Conservation (phyloP, 1,284 basidiomycete species). For the Puccinia horiana region DNA sequence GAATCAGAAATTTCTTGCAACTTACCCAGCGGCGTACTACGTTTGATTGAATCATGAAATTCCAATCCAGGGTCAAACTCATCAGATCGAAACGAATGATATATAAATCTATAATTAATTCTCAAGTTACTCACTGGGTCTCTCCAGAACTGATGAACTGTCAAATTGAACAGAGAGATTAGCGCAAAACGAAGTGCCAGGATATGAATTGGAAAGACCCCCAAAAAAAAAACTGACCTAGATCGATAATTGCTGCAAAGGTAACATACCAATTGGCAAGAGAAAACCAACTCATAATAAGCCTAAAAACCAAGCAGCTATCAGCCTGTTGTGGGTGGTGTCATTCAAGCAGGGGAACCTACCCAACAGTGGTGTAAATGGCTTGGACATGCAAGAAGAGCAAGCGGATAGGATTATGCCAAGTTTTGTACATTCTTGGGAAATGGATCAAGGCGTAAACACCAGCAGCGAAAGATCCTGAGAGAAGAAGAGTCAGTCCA, state of each 20-base stretch:
- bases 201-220: neutral
- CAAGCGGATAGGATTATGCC: constrained; percentile 71
- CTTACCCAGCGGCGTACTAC: constrained; percentile 34
- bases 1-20: neutral
- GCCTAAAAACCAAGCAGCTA: constrained; percentile 46
- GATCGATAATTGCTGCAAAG: constrained; percentile 48
- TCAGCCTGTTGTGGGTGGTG: neutral
- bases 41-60: neutral
- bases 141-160: constrained; percentile 42
- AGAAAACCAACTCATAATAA: constrained; percentile 60
- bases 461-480: constrained; percentile 49
- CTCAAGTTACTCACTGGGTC: constrained; percentile 46
- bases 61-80: neutral
- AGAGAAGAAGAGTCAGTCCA: neutral
- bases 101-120: neutral
- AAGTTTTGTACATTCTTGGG: constrained; percentile 80
- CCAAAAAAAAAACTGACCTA: constrained; percentile 24
- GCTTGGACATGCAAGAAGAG: constrained; percentile 92
- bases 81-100: neutral
- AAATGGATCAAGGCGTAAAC: constrained; percentile 76
- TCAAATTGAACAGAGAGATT: neutral
- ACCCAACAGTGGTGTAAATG: constrained; percentile 61
- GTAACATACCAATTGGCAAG: constrained; percentile 48
- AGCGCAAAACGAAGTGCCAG: neutral
- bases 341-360: neutral